Evolutionary conservation across 768 basidiomycete species (phyloP).

Genomic region (Podaxis pistillaris): DNA sequence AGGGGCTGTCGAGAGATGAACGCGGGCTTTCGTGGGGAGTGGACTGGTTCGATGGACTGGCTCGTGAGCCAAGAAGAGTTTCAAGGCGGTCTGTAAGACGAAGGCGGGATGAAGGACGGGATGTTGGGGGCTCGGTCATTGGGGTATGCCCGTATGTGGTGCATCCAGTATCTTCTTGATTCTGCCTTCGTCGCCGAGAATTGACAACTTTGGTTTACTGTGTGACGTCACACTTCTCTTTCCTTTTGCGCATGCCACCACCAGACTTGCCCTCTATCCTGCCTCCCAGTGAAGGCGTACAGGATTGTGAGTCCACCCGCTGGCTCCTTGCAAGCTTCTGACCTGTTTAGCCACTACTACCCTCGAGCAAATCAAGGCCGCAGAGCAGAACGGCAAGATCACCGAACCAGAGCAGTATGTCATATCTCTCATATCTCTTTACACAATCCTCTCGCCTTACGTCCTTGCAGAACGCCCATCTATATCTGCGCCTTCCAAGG

Average conservation of each 20-base stretch:
- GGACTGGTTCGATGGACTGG: not conserved
- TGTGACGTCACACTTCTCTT: slow-evolving; percentile 34
- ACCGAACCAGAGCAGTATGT: slow-evolving; percentile 68
- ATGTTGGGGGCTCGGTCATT: slow-evolving; percentile 10
- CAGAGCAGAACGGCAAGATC: slow-evolving; percentile 47
- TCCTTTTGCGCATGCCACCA: slow-evolving; percentile 4
- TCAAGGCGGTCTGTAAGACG: slow-evolving; percentile 23
- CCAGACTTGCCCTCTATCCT: slow-evolving; percentile 45
- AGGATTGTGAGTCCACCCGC: slow-evolving; percentile 41
- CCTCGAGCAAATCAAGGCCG: slow-evolving; percentile 49
- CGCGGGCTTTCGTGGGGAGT: not conserved
- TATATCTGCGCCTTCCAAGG: slow-evolving; percentile 71
- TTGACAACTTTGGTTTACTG: slow-evolving; percentile 5
- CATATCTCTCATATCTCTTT: slow-evolving; percentile 13
- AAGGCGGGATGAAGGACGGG: slow-evolving; percentile 19
- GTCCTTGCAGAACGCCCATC: slow-evolving; percentile 62
- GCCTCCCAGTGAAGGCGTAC: slow-evolving; percentile 45
- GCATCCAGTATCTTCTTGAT: not conserved
- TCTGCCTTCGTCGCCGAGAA: not conserved
- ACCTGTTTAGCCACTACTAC: slow-evolving; percentile 47
- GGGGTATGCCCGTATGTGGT: not conserved
- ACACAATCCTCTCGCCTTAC: not conserved
- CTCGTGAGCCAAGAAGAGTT: slow-evolving; percentile 17
- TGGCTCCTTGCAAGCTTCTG: not conserved
- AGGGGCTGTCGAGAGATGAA: slow-evolving; percentile 1